Conservation (phyloP, 176 grass and related monocot genomes). For the Cenchrus americanus region DNA sequence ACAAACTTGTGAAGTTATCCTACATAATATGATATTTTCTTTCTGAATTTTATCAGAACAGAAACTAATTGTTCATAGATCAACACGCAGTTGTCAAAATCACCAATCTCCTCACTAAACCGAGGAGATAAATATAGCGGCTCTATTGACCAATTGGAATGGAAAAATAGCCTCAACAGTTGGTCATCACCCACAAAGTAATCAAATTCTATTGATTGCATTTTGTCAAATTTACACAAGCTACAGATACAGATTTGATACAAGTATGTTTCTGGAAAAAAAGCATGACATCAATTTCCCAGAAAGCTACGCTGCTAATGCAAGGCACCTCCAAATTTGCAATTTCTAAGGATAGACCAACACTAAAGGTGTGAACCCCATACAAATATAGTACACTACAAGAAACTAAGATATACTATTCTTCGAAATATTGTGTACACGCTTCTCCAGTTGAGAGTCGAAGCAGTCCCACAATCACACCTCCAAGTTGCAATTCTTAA, state of each 20-base stretch:
- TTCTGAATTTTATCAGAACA: neutral
- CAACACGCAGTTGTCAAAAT: neutral
- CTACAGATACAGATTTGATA: neutral
- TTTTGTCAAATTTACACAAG: neutral
- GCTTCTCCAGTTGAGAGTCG: slow-evolving; percentile 1
- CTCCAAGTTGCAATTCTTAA: slow-evolving; percentile 33
- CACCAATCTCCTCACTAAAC: neutral
- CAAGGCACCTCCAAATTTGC: slow-evolving; percentile 4
- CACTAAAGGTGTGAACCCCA: slow-evolving; percentile 1
- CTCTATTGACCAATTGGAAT: neutral
- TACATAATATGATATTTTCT: neutral
- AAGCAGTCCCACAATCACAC: neutral
- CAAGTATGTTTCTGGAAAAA: neutral
- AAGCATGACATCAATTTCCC: slow-evolving; percentile 2
- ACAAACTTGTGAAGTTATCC: neutral
- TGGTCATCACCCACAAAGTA: neutral
- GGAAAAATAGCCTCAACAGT: neutral
- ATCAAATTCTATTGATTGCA: neutral
- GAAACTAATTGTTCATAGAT: neutral
- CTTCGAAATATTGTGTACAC: slow-evolving; percentile 2
- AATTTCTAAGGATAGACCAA: neutral
- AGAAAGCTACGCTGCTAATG: neutral
- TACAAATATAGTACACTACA: neutral
- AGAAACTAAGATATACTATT: slow-evolving; percentile 36
- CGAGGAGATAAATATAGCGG: neutral